phyloP scores from a whole-genome alignment of 2,329 filamentous ascomycete species.

The Fusarium robinianum region DNA sequence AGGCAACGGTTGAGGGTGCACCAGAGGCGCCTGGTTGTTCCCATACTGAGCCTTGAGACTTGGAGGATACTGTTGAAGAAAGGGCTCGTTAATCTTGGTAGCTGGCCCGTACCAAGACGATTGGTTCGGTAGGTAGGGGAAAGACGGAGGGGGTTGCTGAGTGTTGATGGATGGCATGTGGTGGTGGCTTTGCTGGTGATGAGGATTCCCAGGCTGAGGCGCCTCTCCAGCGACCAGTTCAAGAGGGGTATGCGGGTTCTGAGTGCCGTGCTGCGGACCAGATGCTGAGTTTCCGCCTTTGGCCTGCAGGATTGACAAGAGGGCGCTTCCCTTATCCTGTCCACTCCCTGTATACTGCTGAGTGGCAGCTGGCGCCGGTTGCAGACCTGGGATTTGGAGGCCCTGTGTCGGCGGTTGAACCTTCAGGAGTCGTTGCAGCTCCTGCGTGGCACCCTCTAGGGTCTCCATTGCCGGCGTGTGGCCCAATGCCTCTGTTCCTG shows the following conservation, averaged over 20 bases:
- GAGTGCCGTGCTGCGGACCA: constrained; percentile 25
- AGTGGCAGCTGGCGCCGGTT: constrained; percentile 36
- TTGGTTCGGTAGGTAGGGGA: constrained; percentile 34
- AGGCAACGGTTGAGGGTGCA: constrained; percentile 56
- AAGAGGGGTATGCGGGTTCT: constrained; percentile 55
- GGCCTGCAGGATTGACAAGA: constrained; percentile 58
- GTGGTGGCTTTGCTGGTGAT: constrained; percentile 56
- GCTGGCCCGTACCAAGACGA: constrained; percentile 19
- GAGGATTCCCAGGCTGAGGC: constrained; percentile 60
- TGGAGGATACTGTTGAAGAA: constrained; percentile 22
- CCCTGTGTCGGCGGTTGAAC: constrained; percentile 59
- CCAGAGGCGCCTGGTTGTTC: constrained; percentile 33
- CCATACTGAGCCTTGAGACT: constrained; percentile 30
- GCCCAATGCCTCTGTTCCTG: constrained; percentile 36
- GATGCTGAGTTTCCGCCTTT: constrained; percentile 30
- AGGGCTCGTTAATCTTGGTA: constrained; percentile 18
- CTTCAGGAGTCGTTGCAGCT: constrained; percentile 60
- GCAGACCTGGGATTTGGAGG: too few species aligned
- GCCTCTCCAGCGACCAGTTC: constrained; percentile 57
- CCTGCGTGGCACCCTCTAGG: constrained; percentile 55
- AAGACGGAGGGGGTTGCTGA: constrained; percentile 41
- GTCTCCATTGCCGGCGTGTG: constrained; percentile 50
- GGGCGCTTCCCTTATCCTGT: constrained; percentile 55
- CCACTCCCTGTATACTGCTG: constrained; percentile 54
- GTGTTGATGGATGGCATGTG: constrained; percentile 42